Evolutionary conservation across 441 rosid species (phyloP), one percentile per base, ranked within the genome.

Genomic region (Pelargonium fulgidum): DNA sequence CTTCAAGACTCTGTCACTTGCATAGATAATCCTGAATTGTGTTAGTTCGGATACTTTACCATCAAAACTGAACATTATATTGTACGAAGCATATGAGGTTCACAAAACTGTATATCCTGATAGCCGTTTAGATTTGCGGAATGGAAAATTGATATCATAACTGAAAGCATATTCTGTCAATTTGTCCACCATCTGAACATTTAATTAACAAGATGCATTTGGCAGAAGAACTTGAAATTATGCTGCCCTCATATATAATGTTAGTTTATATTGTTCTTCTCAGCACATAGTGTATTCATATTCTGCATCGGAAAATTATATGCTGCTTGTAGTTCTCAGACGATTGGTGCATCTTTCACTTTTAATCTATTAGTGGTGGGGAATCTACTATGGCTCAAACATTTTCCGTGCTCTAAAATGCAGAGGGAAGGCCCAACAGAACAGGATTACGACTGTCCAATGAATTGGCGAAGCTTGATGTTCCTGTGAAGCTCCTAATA

Each of bases 361-460:
- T 3, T 50, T 1, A 12, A 50, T 50, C 58, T 13, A n/a, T 3
- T 6, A 1, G 1, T 50, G 0, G 1, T 13, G 5, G 17, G 7
- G 4, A 52, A 52, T 14, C 7, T 52, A 0, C 0, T 14, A 14
- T 9, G 6, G 59, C 7, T 14, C 9, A 4, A 6, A 52, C 59
- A 52, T 13, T 44, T 65, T 42, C 8, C 8, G 0, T n/a, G n/a
- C 13, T 62, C 47, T 3, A 9, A 52, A 65, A 63, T 82, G 70
- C 78, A 91, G 97, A 93, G 88, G 98, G 98, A 77, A 88, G 97
- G 78, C 96, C 98, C 1, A 96, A 91, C 69, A 78, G 91, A 65
- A 78, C 96, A 67, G 97, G 96, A 48, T 79, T 92, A 66, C 80
- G 87, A 71, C 78, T 91, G 74, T 82, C 97, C 17, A 91, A 84